These are phyloP conservation scores for Aureobasidium vineae DNA, from an alignment of 2,329 filamentous ascomycete species.

Conservation along the genomic window DNA sequence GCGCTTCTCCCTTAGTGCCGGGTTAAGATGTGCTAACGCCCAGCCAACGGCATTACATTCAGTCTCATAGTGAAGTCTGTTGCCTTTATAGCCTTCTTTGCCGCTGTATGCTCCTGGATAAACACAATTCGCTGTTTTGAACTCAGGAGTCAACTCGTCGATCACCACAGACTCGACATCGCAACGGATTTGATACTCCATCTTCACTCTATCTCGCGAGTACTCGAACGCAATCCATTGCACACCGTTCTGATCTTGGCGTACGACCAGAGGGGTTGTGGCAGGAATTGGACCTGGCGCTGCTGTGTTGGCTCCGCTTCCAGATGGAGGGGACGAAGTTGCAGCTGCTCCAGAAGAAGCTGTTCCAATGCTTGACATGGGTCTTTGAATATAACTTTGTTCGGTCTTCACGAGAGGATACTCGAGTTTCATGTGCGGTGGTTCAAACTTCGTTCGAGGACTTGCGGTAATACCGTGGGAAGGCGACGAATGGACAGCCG, in stretches of 20 bases:
- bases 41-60: constrained; percentile 99
- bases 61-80: constrained; percentile 92
- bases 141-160: constrained; percentile 77
- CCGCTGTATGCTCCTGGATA: constrained; percentile 92
- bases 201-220: constrained; percentile 93
- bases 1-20: constrained; percentile 85
- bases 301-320: constrained; percentile 70
- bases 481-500: constrained; percentile 39
- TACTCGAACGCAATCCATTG: constrained; percentile 99
- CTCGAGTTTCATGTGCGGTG: constrained; percentile 13
- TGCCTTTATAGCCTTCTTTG: constrained; percentile 95
- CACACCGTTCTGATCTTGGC: constrained; percentile 93
- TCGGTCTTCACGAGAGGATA: constrained; percentile 32
- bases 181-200: constrained; percentile 98
- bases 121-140: constrained; percentile 98
- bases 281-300: constrained; percentile 95
- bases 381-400: constrained; percentile 56
- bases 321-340: constrained; percentile 37
- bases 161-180: constrained; percentile 96
- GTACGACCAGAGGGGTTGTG: constrained; percentile 88
- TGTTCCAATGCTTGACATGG: constrained; percentile 47
- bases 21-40: constrained; percentile 91
- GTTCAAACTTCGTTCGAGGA: constrained; percentile 48
- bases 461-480: constrained; percentile 61
- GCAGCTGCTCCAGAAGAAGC: not conserved